phyloP scores from a whole-genome alignment of 2,329 filamentous ascomycete genomes.

The Hypoxylon sp. region DNA sequence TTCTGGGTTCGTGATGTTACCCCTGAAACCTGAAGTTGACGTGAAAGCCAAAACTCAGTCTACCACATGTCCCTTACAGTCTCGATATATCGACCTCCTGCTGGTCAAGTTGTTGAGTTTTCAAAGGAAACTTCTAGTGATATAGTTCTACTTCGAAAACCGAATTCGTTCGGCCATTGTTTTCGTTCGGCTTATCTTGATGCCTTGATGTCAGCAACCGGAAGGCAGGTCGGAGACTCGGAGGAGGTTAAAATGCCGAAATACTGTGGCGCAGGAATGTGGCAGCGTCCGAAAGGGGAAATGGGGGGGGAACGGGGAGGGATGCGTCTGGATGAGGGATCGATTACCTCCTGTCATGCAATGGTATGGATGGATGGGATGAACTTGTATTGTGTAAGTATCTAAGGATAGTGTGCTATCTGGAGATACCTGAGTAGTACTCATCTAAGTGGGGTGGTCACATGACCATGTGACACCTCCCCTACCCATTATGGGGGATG shows the following conservation, averaged over 20 bases:
- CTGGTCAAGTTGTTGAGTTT: background rate
- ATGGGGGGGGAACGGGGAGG: conserved; percentile 11
- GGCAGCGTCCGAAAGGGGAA: conserved; percentile 11
- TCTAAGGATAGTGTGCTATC: too few species aligned
- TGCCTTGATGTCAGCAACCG: background rate
- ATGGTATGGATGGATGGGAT: too few species aligned
- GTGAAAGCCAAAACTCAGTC: conserved; percentile 5
- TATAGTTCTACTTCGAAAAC: background rate
- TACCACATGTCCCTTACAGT: background rate
- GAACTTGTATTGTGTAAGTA: too few species aligned
- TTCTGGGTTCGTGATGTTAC: conserved; percentile 2
- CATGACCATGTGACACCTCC: too few species aligned
- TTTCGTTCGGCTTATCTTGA: background rate
- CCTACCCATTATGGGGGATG: too few species aligned
- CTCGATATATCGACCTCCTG: background rate
- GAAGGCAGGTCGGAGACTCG: conserved; percentile 21
- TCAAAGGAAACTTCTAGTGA: background rate
- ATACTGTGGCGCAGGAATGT: conserved; percentile 20
- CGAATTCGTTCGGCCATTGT: background rate
- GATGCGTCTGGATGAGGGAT: background rate
- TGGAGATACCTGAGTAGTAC: too few species aligned
- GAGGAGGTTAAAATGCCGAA: conserved; percentile 24
- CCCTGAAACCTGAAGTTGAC: conserved; percentile 24
- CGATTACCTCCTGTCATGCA: too few species aligned
- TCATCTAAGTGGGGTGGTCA: too few species aligned